Conservation (phyloP, 2,329 filamentous ascomycete species). For the Purpureocillium takamizusanense region DNA sequence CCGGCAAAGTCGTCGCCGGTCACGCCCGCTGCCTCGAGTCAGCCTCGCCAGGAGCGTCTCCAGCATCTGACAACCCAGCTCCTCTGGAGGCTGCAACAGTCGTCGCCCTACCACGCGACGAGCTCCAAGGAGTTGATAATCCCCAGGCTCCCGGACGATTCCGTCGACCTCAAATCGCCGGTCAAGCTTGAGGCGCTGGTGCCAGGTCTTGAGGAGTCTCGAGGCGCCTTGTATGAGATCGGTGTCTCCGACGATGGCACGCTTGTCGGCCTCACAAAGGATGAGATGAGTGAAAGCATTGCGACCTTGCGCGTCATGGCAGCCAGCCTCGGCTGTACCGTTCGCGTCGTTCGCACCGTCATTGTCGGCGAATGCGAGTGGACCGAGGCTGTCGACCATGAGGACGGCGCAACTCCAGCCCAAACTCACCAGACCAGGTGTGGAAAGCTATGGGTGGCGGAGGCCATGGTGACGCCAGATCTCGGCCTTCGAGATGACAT, state of each 20-base stretch:
- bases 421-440: slow-evolving; percentile 14
- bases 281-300: slow-evolving; percentile 89
- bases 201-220: slow-evolving; percentile 82
- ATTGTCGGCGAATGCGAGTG: slow-evolving; percentile 80
- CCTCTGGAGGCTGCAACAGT: slow-evolving; percentile 90
- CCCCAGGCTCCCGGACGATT: slow-evolving; percentile 62
- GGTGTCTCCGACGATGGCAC: slow-evolving; percentile 92
- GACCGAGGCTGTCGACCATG: slow-evolving; percentile 35
- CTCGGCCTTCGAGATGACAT: slow-evolving; percentile 29
- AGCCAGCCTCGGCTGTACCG: slow-evolving; percentile 76
- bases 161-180: slow-evolving; percentile 33
- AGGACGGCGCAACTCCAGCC: slow-evolving; percentile 14
- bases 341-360: slow-evolving; percentile 74
- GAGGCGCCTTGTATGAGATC: slow-evolving; percentile 91
- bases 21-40: slow-evolving; percentile 39
- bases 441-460: slow-evolving; percentile 73
- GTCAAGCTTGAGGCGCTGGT: slow-evolving; percentile 49
- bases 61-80: slow-evolving; percentile 92
- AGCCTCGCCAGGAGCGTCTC: slow-evolving; percentile 73
- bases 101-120: slow-evolving; percentile 80
- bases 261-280: slow-evolving; percentile 76
- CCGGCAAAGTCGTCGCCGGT: slow-evolving; percentile 15
- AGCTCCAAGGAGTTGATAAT: slow-evolving; percentile 67
- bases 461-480: slow-evolving; percentile 78
- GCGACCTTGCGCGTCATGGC: slow-evolving; percentile 84